phyloP scores from a whole-genome alignment of 352 stramenopile genomes.

The Phytophthora colocasiae region DNA sequence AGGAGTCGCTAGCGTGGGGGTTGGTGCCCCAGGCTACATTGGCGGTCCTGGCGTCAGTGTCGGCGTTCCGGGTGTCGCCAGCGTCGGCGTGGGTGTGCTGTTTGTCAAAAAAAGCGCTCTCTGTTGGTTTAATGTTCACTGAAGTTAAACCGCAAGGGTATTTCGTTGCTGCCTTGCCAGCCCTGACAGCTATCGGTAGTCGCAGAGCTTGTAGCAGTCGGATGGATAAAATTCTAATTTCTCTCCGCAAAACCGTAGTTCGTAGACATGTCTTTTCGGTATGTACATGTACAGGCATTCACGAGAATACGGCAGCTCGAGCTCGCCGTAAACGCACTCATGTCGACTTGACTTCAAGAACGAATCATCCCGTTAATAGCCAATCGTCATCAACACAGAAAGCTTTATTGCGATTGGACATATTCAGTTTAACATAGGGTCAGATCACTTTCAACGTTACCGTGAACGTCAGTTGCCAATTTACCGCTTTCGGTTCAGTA shows the following conservation, averaged over 20 bases:
- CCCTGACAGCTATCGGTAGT: no score
- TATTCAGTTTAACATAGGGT: background rate
- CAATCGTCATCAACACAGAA: background rate
- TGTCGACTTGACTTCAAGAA: background rate
- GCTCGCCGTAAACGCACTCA: background rate
- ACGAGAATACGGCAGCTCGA: background rate
- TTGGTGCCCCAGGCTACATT: background rate
- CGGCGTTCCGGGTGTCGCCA: background rate
- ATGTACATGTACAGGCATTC: no score
- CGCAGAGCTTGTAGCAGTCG: no score
- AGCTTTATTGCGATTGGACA: background rate
- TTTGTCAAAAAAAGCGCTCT: no score
- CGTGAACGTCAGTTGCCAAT: constrained; percentile 13
- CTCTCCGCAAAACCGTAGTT: no score
- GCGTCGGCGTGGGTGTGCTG: no score
- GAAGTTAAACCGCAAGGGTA: no score
- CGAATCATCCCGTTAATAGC: background rate
- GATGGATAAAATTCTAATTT: no score
- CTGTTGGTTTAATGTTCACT: no score
- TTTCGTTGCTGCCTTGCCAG: no score
- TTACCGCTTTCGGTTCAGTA: constrained; percentile 1
- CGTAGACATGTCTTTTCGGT: background rate
- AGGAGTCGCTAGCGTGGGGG: background rate
- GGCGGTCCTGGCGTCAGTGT: background rate
- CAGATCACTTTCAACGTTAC: background rate